Base-by-base conservation (phyloP, 768 basidiomycete species). In the Serpula lacrymans region DNA sequence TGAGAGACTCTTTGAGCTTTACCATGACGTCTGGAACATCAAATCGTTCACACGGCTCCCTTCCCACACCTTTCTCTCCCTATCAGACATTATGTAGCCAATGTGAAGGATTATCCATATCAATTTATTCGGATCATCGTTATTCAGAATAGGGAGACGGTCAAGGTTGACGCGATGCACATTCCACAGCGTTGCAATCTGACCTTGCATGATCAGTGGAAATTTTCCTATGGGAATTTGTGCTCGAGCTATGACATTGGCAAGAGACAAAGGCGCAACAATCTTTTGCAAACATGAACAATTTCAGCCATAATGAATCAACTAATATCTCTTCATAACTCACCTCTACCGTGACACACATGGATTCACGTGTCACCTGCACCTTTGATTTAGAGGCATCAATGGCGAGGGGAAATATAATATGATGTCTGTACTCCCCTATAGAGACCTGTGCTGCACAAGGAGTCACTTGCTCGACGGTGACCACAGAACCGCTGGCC, bases 121-220 rank as follows among this genome's bases (percentile, higher is more conserved):
- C 27, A 28, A 9, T 9, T n/a, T 28, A 9, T n/a, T n/a, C n/a
- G 27, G 27, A 28, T 9, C n/a, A 9, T 9, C n/a, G 27, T 9
- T 18, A 24, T 60, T 48, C 5, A 69, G 31, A 12, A 48, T 18
- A 3, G 67, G 67, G 11, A 64, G 40, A 4, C 43, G 47, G 30
- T 45, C 36, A 10, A 69, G 45, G 22, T 59, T 54, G 39, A 69
- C 36, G 4, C 55, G 55, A 41, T 68, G 68, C 12, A 68, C 47
- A 47, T 53, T 62, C 67, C 65, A 67, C 2, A 52, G 42, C 9
- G 27, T 28, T 9, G n/a, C 9, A 28, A 9, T 28, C n/a, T 28
- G 27, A 9, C 27, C 27, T 9, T 28, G 27, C 9, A n/a, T 9
- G n/a, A 28, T n/a, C 9, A 28, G 9, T 9, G 27, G 27, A 28